Percentiles rank a stretch among this genome's conserved stretches.
Evolutionary conservation across 2,329 filamentous ascomycete species (phyloP).

Genomic region (Ophiostoma sp.): DNA sequence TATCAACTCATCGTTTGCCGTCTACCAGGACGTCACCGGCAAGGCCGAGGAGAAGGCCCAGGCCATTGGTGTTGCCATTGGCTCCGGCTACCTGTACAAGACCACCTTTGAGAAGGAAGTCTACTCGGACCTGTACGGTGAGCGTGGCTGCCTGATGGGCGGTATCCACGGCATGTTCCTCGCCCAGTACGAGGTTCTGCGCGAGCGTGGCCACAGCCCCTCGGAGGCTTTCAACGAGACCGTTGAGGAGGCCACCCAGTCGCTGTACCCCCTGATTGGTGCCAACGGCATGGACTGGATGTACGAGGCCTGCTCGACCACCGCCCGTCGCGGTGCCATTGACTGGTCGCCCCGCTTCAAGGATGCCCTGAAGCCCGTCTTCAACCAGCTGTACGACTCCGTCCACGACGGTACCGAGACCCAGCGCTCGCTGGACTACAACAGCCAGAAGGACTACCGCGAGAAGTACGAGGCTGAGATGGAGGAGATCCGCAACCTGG

Average conservation of each 20-base stretch:
- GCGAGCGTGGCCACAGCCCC: constrained; percentile 95
- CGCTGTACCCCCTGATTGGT: constrained; percentile 95
- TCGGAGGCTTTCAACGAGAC: constrained; percentile 99
- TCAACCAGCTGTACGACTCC: constrained; percentile 94
- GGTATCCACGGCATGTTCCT: constrained; percentile 99
- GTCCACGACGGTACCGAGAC: constrained; percentile 93
- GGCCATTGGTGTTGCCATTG: constrained; percentile 94
- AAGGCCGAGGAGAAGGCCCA: constrained; percentile 98
- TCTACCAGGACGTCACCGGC: constrained; percentile 97
- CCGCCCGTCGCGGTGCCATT: constrained; percentile 95
- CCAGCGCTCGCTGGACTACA: constrained; percentile 94
- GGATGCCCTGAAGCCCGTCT: constrained; percentile 96
- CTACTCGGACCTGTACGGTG: constrained; percentile 98
- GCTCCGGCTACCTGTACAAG: constrained; percentile 98
- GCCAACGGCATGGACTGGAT: constrained; percentile 99
- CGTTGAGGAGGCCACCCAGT: constrained; percentile 98
- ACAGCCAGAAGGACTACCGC: constrained; percentile 92
- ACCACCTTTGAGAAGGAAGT: constrained; percentile 99
- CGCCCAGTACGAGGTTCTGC: constrained; percentile 99
- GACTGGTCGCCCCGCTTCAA: constrained; percentile 99
- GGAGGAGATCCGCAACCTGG: constrained; percentile 94
- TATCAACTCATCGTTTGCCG: constrained; percentile 98
- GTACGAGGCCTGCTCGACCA: constrained; percentile 99
- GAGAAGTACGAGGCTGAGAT: constrained; percentile 98
- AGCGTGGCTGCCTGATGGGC: constrained; percentile 99